Percentiles rank a stretch among this genome's conserved stretches.
These are phyloP conservation scores for Cladosporium halotolerans DNA, from an alignment of 2,329 filamentous ascomycete genomes.

Conservation along the genomic window DNA sequence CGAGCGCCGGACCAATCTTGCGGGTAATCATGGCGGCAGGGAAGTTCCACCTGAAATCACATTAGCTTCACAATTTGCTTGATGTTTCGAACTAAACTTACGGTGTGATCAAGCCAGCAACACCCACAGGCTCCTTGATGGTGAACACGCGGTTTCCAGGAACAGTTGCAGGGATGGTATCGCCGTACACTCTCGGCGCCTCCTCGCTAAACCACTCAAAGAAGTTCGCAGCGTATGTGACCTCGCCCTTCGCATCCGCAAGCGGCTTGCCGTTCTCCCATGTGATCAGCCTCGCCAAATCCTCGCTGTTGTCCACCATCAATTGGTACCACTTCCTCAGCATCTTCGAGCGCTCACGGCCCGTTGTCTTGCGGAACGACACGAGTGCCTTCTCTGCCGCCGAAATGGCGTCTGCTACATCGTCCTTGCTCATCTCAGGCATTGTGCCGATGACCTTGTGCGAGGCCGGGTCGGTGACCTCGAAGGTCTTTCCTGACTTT, in stretches of 20 bases:
- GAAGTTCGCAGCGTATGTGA: slow-evolving; percentile 63
- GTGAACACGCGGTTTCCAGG: slow-evolving; percentile 71
- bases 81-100: slow-evolving; percentile 21
- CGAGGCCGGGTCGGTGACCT: slow-evolving; percentile 80
- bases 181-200: slow-evolving; percentile 66
- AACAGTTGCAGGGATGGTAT: slow-evolving; percentile 64
- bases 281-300: slow-evolving; percentile 26
- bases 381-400: slow-evolving; percentile 74
- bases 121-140: slow-evolving; percentile 76
- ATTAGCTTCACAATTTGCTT: background rate
- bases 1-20: slow-evolving; percentile 55
- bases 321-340: slow-evolving; percentile 77
- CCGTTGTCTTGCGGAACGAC: slow-evolving; percentile 63
- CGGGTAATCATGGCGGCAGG: slow-evolving; percentile 43
- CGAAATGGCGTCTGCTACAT: slow-evolving; percentile 74
- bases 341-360: slow-evolving; percentile 66
- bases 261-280: slow-evolving; percentile 31
- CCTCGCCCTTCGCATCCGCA: slow-evolving; percentile 27
- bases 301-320: slow-evolving; percentile 51
- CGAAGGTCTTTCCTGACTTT: slow-evolving; percentile 83
- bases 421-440: slow-evolving; percentile 74
- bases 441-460: slow-evolving; percentile 73
- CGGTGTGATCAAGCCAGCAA: slow-evolving; percentile 76
- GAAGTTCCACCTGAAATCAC: slow-evolving; percentile 64
- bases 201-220: slow-evolving; percentile 79